Conservation (phyloP, 257 asterid species). For the Solanum arcanum region DNA sequence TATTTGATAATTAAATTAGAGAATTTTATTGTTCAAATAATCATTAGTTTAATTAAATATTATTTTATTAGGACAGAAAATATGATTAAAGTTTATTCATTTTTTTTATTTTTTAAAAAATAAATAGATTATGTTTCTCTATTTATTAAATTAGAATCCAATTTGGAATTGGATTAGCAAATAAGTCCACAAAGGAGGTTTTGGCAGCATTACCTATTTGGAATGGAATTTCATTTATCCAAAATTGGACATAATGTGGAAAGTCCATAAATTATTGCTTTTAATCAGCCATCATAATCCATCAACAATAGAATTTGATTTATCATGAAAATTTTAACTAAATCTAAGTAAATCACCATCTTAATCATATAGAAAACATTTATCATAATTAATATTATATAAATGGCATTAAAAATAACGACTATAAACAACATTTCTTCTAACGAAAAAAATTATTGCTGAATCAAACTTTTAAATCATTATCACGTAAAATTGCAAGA, state of each 20-base stretch:
- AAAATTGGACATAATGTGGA: neutral
- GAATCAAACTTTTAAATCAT: neutral
- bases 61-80: neutral
- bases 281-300: neutral
- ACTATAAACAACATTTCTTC: neutral
- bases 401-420: neutral
- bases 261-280: neutral
- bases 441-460: neutral
- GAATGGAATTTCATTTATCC: neutral
- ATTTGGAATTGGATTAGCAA: neutral
- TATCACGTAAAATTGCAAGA: neutral
- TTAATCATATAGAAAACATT: neutral
- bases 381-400: neutral
- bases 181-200: neutral
- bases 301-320: neutral
- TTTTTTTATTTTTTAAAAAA: too few species aligned
- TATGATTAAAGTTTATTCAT: neutral
- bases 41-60: neutral
- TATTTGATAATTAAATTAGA: neutral
- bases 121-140: neutral
- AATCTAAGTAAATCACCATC: neutral
- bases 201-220: neutral
- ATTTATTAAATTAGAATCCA: neutral
- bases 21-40: neutral
- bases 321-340: neutral